phyloP scores from a whole-genome alignment of 805 yeast species.

The Candida arabinofermentans region DNA sequence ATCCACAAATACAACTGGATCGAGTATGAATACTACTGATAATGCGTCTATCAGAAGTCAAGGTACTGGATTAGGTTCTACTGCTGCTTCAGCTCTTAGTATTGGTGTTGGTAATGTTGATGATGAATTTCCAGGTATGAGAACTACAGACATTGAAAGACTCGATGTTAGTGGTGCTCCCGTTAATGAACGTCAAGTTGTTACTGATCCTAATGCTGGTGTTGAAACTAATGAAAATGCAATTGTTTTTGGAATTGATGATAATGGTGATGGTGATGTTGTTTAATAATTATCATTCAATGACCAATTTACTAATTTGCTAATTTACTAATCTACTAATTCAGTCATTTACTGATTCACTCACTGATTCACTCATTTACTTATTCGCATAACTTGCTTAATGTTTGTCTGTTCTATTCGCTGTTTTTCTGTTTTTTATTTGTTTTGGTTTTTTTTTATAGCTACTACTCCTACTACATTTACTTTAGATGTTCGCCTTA shows the following conservation, averaged over 20 bases:
- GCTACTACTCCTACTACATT: no score
- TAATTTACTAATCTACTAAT: no score
- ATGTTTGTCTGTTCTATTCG: no score
- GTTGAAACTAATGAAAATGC: no score
- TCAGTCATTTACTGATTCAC: no score
- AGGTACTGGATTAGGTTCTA: neutral
- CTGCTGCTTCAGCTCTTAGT: neutral
- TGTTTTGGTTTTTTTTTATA: no score
- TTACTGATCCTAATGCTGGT: neutral
- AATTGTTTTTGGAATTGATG: neutral
- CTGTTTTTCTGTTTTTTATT: no score
- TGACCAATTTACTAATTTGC: no score
- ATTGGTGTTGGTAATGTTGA: neutral
- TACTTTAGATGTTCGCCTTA: no score
- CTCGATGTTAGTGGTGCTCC: neutral
- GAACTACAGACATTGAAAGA: neutral
- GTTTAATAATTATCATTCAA: no score
- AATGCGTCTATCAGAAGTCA: slow-evolving; percentile 1
- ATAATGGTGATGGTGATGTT: neutral
- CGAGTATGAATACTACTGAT: neutral
- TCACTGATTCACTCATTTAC: no score
- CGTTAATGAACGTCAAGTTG: neutral
- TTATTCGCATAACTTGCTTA: no score
- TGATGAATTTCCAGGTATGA: neutral
- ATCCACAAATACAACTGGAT: slow-evolving; percentile 1